Base-by-base conservation (phyloP, 169 alveolate genomes). In the Theileria annulata region DNA sequence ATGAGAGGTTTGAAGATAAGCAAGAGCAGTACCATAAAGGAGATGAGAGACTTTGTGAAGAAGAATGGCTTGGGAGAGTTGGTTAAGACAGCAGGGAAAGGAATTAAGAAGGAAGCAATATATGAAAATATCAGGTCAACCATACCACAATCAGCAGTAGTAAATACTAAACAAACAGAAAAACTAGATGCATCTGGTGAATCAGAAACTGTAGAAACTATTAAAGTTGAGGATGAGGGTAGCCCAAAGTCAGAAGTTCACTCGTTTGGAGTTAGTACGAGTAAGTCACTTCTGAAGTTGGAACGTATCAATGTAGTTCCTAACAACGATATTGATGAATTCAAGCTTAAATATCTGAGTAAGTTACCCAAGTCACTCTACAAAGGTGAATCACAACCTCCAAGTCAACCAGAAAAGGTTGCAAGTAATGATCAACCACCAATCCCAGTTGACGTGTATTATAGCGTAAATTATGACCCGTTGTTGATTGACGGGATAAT, bases 51-150 rank as follows among this genome's bases (percentile, higher is more conserved):
- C 9, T 90, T 90, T 87, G 87, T 90, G 54, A 90, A 90, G 72
- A 77, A 70, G 49, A 90, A 90, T 70, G 86, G 88, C 21, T 78
- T 90, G 75, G 74, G 86, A n/a, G 89, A 76, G 33, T 3, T 60
- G 76, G 84, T 90, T 28, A 90, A 90, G 77, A 90, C 94, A 2
- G 92, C 94, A 9, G 94, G 94, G 0, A 90, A 90, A 51, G 90
- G 91, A 19, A 30, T 90, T 25, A 77, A 73, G 72, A 90, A 87
- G 63, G 59, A 68, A 15, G 92, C 83, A 31, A 78, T 90, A 19
- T 87, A 84, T 70, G 86, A 87, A 37, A 85, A 73, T 69, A 87
- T 90, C 70, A 71, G 78, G 66, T 49, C 72, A 30, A 86, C 58
- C 48, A 85, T 90, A 19, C 94, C 94, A 13, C 74, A 77, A 3